Evolutionary conservation across 306 rosid species (phyloP).

Genomic region (Cicer arietinum): DNA sequence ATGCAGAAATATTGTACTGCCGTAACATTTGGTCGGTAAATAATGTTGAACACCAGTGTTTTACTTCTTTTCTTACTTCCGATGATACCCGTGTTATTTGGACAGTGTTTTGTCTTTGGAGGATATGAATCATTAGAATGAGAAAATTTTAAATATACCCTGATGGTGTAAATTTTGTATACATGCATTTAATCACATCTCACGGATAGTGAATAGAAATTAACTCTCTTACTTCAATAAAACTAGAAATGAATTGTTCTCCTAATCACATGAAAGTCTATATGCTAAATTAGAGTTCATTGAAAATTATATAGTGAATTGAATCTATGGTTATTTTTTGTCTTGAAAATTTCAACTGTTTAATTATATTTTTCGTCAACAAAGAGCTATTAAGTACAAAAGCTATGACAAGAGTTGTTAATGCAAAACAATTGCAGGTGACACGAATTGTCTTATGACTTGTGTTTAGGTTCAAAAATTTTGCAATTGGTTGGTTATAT

Average conservation of each 20-base stretch:
- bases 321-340: neutral
- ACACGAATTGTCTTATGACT: no score
- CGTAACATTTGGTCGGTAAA: slow-evolving; percentile 46
- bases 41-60: slow-evolving; percentile 38
- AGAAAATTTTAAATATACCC: neutral
- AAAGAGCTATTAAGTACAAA: no score
- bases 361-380: no score
- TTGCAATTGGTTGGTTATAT: no score
- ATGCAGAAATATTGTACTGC: slow-evolving; percentile 42
- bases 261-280: neutral
- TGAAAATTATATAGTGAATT: no score
- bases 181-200: no score
- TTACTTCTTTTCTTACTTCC: neutral
- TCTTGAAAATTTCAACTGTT: neutral
- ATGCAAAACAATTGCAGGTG: no score
- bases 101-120: neutral
- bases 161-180: no score
- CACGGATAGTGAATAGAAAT: no score
- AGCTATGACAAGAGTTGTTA: no score
- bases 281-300: neutral
- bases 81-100: neutral
- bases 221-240: neutral
- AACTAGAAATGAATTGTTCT: neutral
- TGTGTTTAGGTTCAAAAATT: no score
- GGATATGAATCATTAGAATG: neutral